Conservation (phyloP, 352 stramenopile species). For the Globisporangium abappressorium region DNA sequence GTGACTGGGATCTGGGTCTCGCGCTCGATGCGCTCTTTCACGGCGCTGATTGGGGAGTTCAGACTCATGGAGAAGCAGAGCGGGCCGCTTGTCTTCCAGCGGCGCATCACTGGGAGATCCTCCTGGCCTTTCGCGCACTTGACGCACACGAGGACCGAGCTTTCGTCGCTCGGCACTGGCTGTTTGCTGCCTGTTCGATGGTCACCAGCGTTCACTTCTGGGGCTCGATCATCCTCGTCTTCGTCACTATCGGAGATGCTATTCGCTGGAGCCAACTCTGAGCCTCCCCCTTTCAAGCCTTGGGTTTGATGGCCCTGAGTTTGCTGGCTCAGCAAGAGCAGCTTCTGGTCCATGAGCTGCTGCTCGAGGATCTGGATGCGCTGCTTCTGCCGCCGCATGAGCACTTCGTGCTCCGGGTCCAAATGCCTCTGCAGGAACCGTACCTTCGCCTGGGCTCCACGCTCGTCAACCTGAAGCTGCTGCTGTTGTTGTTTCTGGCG, state of each 20-base stretch:
- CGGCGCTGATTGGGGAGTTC: not conserved
- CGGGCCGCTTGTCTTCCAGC: slow-evolving; percentile 2
- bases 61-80: slow-evolving; percentile 8
- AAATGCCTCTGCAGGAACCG: slow-evolving; percentile 14
- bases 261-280: not conserved
- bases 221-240: not conserved
- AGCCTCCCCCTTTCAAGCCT: not conserved
- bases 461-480: not conserved
- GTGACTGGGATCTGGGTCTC: slow-evolving; percentile 13
- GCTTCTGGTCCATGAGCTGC: slow-evolving; percentile 60
- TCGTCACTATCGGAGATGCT: slow-evolving; percentile 9
- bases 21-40: slow-evolving; percentile 20
- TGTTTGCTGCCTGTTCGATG: not conserved
- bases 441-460: slow-evolving; percentile 1
- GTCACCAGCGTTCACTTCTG: not conserved
- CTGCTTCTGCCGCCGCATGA: slow-evolving; percentile 42
- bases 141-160: slow-evolving; percentile 14
- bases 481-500: slow-evolving; percentile 3
- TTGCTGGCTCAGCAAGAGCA: slow-evolving; percentile 32
- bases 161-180: not conserved
- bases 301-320: slow-evolving; percentile 17
- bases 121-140: slow-evolving; percentile 19
- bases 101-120: slow-evolving; percentile 1
- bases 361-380: slow-evolving; percentile 60
- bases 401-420: slow-evolving; percentile 18